Evolutionary conservation across 2,329 filamentous ascomycete species (phyloP), one percentile per base, ranked within the genome.

Genomic region (Daldinia sp.): DNA sequence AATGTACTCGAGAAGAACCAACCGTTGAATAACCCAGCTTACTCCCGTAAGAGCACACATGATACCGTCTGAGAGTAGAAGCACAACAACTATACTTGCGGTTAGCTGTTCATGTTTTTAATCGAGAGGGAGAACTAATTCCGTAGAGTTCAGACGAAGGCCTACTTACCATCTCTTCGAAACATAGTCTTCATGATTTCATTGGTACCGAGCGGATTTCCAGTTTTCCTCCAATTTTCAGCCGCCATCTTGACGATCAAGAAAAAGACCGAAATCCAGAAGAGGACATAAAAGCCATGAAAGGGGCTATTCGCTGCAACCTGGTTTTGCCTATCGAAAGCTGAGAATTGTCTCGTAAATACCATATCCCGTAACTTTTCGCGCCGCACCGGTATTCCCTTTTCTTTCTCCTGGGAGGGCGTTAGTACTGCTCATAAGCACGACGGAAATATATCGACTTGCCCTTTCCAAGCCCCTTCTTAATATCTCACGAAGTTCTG

Each of bases 271-370:
- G 83, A 83, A 47, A 93, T 83, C 90, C 91, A 94, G 75, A 93
- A 93, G 0, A 94, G 79, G 0, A 88, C 91, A 71, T 91, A 93
- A 78, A 94, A 94, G 27, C 91, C 91, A 73, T 90, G 87, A 70
- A 93, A 94, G 0, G 88, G 88, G 39, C 87, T 92, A 48, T 88
- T 87, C 3, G 85, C 83, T 1, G 86, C 85, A 1, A 79, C 78
- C 4, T 83, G 81, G 71, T 93, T 93, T 67, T 91, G 87, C 9
- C 88, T 83, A 75, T 94, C 91, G 74, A 94, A 93, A 0, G 88
- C 83, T 4, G 89, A 91, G 70, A 92, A 91, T 63, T 89, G 87
- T 21, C 85, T 82, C 0, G 89, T 92, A 72, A 93, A 94, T 52
- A 91, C 85, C 43, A 92, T 78, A 70, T 90, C 79, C 54, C 77